A percentile compares a stretch with the other conserved stretches of the same genome.
These are phyloP conservation scores for Epichloe hybrida DNA, from an alignment of 2,329 filamentous ascomycete genomes.

Conservation along the genomic window DNA sequence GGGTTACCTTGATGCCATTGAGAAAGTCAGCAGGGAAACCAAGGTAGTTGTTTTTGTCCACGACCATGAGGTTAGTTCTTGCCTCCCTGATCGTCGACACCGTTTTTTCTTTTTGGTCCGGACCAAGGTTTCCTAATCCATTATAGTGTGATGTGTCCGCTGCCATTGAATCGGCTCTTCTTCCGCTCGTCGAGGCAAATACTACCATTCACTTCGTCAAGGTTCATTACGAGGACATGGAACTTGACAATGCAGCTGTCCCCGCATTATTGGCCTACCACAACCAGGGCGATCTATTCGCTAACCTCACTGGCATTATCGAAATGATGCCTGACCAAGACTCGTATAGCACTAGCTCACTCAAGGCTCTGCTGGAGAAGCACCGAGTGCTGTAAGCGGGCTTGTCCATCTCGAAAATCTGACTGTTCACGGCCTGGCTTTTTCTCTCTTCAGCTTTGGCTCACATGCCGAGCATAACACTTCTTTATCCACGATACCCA, in stretches of 20 bases:
- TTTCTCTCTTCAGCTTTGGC: background rate
- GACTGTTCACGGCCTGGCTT: background rate
- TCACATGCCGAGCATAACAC: background rate
- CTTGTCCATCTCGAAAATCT: background rate
- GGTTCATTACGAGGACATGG: conserved; percentile 80
- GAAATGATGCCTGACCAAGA: conserved; percentile 68
- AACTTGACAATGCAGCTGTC: conserved; percentile 80
- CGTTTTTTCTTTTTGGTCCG: background rate
- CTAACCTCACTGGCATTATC: conserved; percentile 75
- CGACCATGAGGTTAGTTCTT: conserved; percentile 61
- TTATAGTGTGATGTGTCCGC: conserved; percentile 62
- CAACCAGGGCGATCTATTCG: conserved; percentile 76
- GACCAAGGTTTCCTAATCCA: background rate
- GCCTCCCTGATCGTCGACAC: background rate
- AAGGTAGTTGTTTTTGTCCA: conserved; percentile 89
- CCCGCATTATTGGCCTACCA: conserved; percentile 83
- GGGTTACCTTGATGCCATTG: conserved; percentile 91
- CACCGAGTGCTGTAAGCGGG: conserved; percentile 34
- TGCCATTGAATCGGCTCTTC: conserved; percentile 66
- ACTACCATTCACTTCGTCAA: conserved; percentile 74
- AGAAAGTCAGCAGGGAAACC: conserved; percentile 70
- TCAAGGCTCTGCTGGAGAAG: conserved; percentile 39
- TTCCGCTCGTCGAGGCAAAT: conserved; percentile 58
- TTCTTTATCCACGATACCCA: conserved; percentile 2
- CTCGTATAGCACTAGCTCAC: conserved; percentile 38